Conservation (phyloP, 176 grass and related monocot species). For the Paspalum notatum region DNA sequence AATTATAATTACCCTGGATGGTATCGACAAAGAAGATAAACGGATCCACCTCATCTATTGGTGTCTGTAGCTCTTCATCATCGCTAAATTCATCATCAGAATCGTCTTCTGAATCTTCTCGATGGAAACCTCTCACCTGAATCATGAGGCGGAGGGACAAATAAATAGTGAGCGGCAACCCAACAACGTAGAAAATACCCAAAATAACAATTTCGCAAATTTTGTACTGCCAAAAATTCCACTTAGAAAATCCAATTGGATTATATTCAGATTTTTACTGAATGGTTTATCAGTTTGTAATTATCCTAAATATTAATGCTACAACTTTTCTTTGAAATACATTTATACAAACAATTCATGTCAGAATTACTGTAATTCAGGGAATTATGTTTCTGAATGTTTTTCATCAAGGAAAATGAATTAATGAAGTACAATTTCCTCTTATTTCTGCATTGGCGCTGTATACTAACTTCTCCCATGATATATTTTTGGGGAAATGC, state of each 20-base stretch:
- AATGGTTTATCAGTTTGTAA: neutral
- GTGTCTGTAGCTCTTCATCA: conserved; percentile 76
- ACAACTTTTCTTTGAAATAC: neutral
- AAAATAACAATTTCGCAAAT: neutral
- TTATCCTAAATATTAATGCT: neutral
- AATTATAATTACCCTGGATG: conserved; percentile 58
- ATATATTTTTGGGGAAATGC: neutral
- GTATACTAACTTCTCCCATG: conserved; percentile 1
- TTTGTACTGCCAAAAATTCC: neutral
- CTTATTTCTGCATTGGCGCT: neutral
- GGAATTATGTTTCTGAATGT: neutral
- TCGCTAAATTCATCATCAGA: conserved; percentile 85
- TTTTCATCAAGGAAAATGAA: conserved; percentile 7
- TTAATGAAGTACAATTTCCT: neutral
- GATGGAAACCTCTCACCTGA: conserved; percentile 87
- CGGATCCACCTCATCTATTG: conserved; percentile 92
- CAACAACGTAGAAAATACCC: neutral
- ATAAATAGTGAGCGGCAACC: neutral
- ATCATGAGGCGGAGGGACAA: neutral
- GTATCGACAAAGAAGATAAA: conserved; percentile 95
- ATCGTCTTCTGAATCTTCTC: conserved; percentile 75
- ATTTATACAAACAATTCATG: neutral
- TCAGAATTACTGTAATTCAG: neutral
- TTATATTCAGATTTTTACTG: neutral
- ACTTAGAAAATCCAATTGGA: neutral